These are phyloP conservation scores for Moesziomyces parantarcticus DNA, from an alignment of 1,284 basidiomycete species.

Conservation along the genomic window DNA sequence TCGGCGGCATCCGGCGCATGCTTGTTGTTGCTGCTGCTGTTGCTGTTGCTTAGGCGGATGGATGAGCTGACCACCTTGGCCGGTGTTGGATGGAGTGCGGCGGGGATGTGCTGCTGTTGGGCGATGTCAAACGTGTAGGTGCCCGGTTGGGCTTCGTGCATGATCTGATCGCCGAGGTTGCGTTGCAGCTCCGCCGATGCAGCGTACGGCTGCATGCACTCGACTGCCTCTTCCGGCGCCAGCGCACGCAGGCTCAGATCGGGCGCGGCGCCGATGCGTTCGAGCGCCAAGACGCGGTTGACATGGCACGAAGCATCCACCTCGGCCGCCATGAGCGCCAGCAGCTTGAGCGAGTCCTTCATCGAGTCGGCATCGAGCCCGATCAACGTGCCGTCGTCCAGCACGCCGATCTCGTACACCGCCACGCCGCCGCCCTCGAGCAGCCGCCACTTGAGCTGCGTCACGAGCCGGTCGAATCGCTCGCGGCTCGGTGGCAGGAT, in stretches of 20 bases:
- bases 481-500: slow-evolving; percentile 59
- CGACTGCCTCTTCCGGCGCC: slow-evolving; percentile 7
- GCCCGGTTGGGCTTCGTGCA: slow-evolving; percentile 16
- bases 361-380: slow-evolving; percentile 58
- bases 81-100: background rate
- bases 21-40: no score
- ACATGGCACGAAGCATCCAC: slow-evolving; percentile 49
- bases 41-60: no score
- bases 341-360: slow-evolving; percentile 56
- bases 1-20: background rate
- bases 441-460: slow-evolving; percentile 67
- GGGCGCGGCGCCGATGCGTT: slow-evolving; percentile 7
- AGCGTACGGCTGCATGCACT: slow-evolving; percentile 22
- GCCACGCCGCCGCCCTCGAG: slow-evolving; percentile 63
- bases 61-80: no score
- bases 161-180: slow-evolving; percentile 2
- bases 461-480: slow-evolving; percentile 65
- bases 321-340: slow-evolving; percentile 57
- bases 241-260: slow-evolving; percentile 32
- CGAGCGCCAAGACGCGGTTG: slow-evolving; percentile 31
- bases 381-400: slow-evolving; percentile 65
- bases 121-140: slow-evolving; percentile 37
- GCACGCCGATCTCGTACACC: slow-evolving; percentile 65
- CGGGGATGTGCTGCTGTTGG: slow-evolving; percentile 16
- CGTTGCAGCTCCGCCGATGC: slow-evolving; percentile 7